Evolutionary conservation across 331 rosid species (phyloP).

Genomic region (Rhamnella rubrinervis): DNA sequence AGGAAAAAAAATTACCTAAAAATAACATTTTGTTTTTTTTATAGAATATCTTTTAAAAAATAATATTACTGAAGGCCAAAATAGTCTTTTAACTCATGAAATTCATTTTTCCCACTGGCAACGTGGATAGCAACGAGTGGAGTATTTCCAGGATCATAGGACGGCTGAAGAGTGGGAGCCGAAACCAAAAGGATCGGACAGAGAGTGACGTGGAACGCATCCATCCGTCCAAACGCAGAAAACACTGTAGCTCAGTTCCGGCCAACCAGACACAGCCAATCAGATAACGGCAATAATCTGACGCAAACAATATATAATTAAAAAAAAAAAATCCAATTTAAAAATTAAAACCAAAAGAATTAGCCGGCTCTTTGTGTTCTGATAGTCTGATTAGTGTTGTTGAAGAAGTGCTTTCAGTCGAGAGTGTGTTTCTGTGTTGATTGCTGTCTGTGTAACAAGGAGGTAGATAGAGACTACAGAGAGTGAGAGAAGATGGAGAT

Average conservation of each 20-base stretch:
- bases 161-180: neutral
- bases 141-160: neutral
- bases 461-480: neutral
- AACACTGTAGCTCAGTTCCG: neutral
- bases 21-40: no score
- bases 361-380: no score
- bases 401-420: neutral
- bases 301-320: no score
- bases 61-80: no score
- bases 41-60: no score
- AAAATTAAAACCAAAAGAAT: no score
- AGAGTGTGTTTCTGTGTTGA: neutral
- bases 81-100: no score
- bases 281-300: neutral
- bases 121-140: neutral
- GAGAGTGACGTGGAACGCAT: constrained; percentile 1
- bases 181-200: neutral
- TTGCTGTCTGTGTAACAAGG: neutral
- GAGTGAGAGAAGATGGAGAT: constrained; percentile 47
- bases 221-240: neutral
- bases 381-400: no score
- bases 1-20: no score
- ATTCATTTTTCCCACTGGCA: no score
- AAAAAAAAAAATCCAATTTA: no score
- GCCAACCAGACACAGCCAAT: neutral